Evolutionary conservation across 768 basidiomycete species (phyloP), one percentile per base, ranked within the genome.

Genomic region (Gymnopilus dilepis): DNA sequence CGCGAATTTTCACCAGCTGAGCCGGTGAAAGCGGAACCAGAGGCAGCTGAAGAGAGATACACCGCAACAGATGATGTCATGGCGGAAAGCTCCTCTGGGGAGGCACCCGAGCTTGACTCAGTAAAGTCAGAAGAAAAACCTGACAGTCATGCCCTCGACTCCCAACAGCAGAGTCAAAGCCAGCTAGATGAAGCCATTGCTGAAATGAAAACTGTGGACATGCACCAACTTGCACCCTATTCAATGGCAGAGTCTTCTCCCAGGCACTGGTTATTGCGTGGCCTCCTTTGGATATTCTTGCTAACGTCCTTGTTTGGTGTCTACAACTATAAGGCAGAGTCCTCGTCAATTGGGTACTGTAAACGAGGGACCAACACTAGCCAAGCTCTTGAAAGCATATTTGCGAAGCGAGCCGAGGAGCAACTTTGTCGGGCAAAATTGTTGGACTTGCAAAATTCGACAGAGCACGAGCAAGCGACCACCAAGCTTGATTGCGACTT

Each of bases 321-420:
- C 19, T 65, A 79, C 67, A 78, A 79, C 17, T 91, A 86, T 78
- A 93, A 92, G 75, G 61, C 65, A 12, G 86, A 90, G 65, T 92
- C 92, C 5, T 77, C 87, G 2, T 72, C 80, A 11, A 86, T 95
- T 65, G 93, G 94, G 4, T 95, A 86, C 73, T 95, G 93, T 69
- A 86, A 91, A 63, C 74, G 83, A 34, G 88, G 84, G 19, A 84
- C 73, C 58, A 76, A 79, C 65, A 89, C 86, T 28, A 95, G 90
- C 71, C 72, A 66, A 22, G 76, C 77, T 2, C 74, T 93, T 52
- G 84, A 85, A 59, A 75, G 72, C 13, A 66, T 87, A 19, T 79
- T 82, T 43, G 76, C 74, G 5, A 75, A 75, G 42, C 74, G 83
- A 56, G 69, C 75, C n/a, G 82, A 82, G 34, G 74, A 83, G 13